Evolutionary conservation across 2,329 filamentous ascomycete species (phyloP), one percentile per base, ranked within the genome.

Genomic region (Sphaerulina vaccinii): DNA sequence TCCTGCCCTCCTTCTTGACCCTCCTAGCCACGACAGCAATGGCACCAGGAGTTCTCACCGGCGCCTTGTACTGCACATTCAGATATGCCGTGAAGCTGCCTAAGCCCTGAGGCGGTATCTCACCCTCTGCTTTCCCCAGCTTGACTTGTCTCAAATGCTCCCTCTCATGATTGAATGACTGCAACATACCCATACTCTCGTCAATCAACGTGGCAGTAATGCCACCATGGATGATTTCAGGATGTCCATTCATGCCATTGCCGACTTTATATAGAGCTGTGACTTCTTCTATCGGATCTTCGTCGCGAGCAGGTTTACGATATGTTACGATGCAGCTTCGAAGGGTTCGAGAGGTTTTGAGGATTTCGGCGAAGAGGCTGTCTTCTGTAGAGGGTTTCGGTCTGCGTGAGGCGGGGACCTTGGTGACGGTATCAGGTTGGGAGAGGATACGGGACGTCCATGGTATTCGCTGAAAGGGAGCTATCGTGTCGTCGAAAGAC

Each of bases 181-280:
- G 68, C 15, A 82, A 56, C 5, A 77, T 68, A 1, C 81, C 80
- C 63, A 79, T 76, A 5, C 71, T 67, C 62, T 86, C 82, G 61
- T 86, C 82, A 18, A 86, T 64, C n/a, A 85, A 63, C 0, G 78
- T 75, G 7, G 75, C 75, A 5, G 80, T 73, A 23, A 85, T 74
- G 1, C 82, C 83, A 16, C 83, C 82, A 62, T 86, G 83, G 8
- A 73, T 69, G 5, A 80, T 71, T 2, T 71, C 65, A 1, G 77
- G 68, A 58, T 78, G 77, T 2, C 82, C 82, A 56, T 81, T 79
- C 49, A 85, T 58, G 15, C 75, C 76, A 9, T 70, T 60, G 1
- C 79, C 81, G 1, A 85, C 22, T n/a, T 70, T 67, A 43, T 74
- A 59, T 6, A 77, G 62, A 1, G 67, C 68, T 24, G 56, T 61